Evolutionary conservation across 2,329 filamentous ascomycete genomes (phyloP), one percentile per base, ranked within the genome.

Genomic region (Intubia oerlemansii): DNA sequence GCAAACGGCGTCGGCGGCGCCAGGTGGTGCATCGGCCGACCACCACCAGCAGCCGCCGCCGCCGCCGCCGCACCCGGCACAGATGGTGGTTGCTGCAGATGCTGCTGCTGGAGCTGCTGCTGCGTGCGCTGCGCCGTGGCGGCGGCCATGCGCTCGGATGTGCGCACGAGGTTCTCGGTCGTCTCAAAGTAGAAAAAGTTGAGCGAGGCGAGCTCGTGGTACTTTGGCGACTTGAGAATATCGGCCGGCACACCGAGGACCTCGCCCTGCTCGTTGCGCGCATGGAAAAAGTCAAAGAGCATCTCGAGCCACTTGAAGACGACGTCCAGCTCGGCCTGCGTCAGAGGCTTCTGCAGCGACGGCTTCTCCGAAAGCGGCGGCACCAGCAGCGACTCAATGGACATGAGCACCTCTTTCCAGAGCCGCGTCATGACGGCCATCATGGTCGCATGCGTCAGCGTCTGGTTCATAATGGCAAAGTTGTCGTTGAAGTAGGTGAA

Each of bases 151-250:
- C 80, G 69, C 51, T 98, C 88, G 3, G 81, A 92, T n/a, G 81
- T 91, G 28, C 85, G 76, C 41, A 95, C 81, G 10, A 98, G 64
- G 41, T 78, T 84, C 35, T 90, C 79, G 1, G 82, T 91, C 18
- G 76, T 66, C 43, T 95, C 84, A 45, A 88, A 90, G 57, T 98
- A 98, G 60, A 95, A 98, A 62, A 95, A 98, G 56, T 92, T 91
- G 37, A 98, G 66, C 36, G 81, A 85, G 39, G 88, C 80, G 30
- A 98, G 68, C 50, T 98, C 88, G 56, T 93, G 84, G 59, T 92
- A 98, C 62, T 98, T 98, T 45, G 85, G 80, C 39, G 81, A 91
- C 52, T 91, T 92, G 45, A 98, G 65, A 18, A 93, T 73, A 48
- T 93, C 84, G 25, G 80, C 67, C 0, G 84, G 78, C 3, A 98